Evolutionary conservation across 352 stramenopile species (phyloP).

Genomic region (Peronospora destructor): DNA sequence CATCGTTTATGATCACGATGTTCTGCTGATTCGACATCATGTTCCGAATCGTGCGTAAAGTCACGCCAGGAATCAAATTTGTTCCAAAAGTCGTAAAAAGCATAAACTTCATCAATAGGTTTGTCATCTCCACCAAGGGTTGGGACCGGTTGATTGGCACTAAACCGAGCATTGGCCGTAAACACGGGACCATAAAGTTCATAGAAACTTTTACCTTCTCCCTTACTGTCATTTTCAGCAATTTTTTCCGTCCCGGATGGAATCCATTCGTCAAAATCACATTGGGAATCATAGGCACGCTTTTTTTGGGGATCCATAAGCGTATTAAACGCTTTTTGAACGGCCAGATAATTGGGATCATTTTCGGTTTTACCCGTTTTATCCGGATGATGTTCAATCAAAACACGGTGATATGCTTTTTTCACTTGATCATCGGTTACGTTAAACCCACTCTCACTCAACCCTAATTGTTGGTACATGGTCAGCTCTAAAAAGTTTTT

Average conservation of each 20-base stretch:
- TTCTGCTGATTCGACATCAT: slow-evolving; percentile 79
- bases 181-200: slow-evolving; percentile 82
- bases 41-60: slow-evolving; percentile 78
- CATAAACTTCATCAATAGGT: slow-evolving; percentile 61
- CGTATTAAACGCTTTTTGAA: slow-evolving; percentile 78
- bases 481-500: slow-evolving; percentile 81
- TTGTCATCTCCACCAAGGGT: slow-evolving; percentile 50
- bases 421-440: slow-evolving; percentile 81
- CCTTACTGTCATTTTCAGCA: slow-evolving; percentile 51
- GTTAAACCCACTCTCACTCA: slow-evolving; percentile 71
- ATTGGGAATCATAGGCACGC: slow-evolving; percentile 80
- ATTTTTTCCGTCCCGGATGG: slow-evolving; percentile 73
- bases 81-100: slow-evolving; percentile 88
- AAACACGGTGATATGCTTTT: slow-evolving; percentile 83
- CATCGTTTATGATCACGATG: slow-evolving; percentile 83
- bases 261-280: slow-evolving; percentile 83
- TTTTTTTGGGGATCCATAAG: slow-evolving; percentile 80
- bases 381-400: slow-evolving; percentile 85
- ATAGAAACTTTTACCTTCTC: slow-evolving; percentile 77
- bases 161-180: slow-evolving; percentile 69
- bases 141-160: slow-evolving; percentile 72
- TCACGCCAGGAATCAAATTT: slow-evolving; percentile 85
- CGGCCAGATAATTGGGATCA: slow-evolving; percentile 83
- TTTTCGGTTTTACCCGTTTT: slow-evolving; percentile 88
- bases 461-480: slow-evolving; percentile 82